phyloP scores from a whole-genome alignment of 805 yeast species.

The Priceomyces castillae region DNA sequence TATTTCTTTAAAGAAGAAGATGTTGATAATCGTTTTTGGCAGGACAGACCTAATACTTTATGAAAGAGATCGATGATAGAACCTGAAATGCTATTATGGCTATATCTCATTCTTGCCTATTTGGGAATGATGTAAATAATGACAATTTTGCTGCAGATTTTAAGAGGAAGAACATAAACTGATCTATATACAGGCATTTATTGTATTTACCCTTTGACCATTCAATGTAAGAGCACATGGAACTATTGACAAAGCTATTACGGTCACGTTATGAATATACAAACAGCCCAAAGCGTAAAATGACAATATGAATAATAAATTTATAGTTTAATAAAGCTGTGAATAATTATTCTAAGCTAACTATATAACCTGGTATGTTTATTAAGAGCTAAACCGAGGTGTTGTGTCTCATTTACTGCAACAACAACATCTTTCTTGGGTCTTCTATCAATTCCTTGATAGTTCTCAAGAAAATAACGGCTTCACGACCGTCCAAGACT shows the following conservation, averaged over 20 bases:
- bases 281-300: no score
- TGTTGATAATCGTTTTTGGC: not conserved
- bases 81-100: conserved; percentile 1
- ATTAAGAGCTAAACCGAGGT: no score
- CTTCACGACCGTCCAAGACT: conserved; percentile 97
- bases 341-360: no score
- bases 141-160: conserved; percentile 8
- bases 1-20: not conserved
- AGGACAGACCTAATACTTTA: conserved; percentile 1
- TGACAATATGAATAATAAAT: no score
- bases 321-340: no score
- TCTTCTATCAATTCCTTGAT: conserved; percentile 97
- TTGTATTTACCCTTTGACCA: no score
- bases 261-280: no score
- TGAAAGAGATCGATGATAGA: not conserved
- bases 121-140: conserved; percentile 10
- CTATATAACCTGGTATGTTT: no score
- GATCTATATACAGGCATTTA: not conserved
- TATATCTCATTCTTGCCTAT: conserved; percentile 6
- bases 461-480: conserved; percentile 93
- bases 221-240: no score
- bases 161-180: conserved; percentile 6
- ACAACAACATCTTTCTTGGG: conserved; percentile 91
- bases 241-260: no score
- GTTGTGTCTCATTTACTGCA: conserved; percentile 13